Evolutionary conservation across 2,329 filamentous ascomycete genomes (phyloP).

Genomic region (Penicillium brasilianum): DNA sequence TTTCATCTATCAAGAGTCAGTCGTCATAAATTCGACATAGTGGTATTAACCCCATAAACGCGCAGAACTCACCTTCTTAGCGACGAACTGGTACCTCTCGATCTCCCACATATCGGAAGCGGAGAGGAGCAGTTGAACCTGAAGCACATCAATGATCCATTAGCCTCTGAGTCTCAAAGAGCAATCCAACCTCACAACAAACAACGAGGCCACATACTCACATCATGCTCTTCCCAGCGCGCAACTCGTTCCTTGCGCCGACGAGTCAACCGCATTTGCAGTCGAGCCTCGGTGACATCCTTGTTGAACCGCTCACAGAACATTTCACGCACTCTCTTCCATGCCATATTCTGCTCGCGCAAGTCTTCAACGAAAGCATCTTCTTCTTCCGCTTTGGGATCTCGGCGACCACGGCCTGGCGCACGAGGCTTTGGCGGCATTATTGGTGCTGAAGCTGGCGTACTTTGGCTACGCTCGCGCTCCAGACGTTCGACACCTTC

Average conservation of each 20-base stretch:
- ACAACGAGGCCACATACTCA: conserved; percentile 46
- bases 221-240: conserved; percentile 50
- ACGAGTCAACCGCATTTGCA: conserved; percentile 51
- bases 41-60: too few species aligned
- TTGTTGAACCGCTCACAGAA: conserved; percentile 45
- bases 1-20: conserved; percentile 31
- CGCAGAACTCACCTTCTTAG: conserved; percentile 42
- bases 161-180: not conserved
- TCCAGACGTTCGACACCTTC: conserved; percentile 47
- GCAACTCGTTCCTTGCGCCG: conserved; percentile 42
- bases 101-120: conserved; percentile 45
- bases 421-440: conserved; percentile 37
- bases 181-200: not conserved
- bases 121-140: conserved; percentile 45
- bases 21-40: not conserved
- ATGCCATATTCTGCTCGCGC: conserved; percentile 43
- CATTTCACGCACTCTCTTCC: conserved; percentile 45
- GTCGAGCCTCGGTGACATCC: conserved; percentile 45
- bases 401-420: conserved; percentile 41
- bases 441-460: conserved; percentile 33
- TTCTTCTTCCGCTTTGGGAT: conserved; percentile 47
- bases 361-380: conserved; percentile 46
- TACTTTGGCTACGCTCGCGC: conserved; percentile 39
- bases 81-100: conserved; percentile 46
- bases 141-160: not conserved